A percentile compares a stretch with the other conserved stretches of the same genome.
phyloP scores from a whole-genome alignment of 2,329 filamentous ascomycete species.

The Diaporthe vexans region DNA sequence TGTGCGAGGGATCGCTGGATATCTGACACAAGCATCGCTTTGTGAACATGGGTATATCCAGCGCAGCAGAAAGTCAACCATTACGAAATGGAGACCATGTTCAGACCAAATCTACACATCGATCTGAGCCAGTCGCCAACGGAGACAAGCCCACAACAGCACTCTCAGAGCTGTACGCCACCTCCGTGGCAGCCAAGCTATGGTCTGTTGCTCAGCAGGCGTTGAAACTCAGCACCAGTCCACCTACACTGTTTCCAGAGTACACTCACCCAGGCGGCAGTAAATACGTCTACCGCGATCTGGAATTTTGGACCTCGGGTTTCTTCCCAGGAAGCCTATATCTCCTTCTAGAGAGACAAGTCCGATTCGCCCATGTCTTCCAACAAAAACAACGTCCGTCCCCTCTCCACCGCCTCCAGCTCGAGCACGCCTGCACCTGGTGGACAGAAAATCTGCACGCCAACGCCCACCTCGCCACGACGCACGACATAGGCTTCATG shows the following conservation, averaged over 20 bases:
- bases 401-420: slow-evolving; percentile 44
- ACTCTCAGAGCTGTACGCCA: neutral
- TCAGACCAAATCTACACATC: neutral
- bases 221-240: neutral
- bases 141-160: neutral
- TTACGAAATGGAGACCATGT: neutral
- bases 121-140: neutral
- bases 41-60: neutral
- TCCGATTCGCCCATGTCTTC: slow-evolving; percentile 43
- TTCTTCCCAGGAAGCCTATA: slow-evolving; percentile 63
- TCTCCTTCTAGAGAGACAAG: slow-evolving; percentile 53
- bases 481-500: slow-evolving; percentile 62
- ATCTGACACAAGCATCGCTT: too few relatives aligned
- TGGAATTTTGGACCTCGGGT: slow-evolving; percentile 62
- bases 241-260: slow-evolving; percentile 44
- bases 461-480: slow-evolving; percentile 52
- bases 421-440: slow-evolving; percentile 55
- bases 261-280: slow-evolving; percentile 54
- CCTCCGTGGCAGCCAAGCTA: neutral
- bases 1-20: too few relatives aligned
- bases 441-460: slow-evolving; percentile 56
- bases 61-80: too few relatives aligned
- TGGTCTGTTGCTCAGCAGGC: slow-evolving; percentile 11
- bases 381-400: slow-evolving; percentile 41
- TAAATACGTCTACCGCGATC: slow-evolving; percentile 55